Evolutionary conservation across 1,139 yeast genomes (phyloP), one percentile per base, ranked within the genome.

Genomic region (Eremothecium coryli): DNA sequence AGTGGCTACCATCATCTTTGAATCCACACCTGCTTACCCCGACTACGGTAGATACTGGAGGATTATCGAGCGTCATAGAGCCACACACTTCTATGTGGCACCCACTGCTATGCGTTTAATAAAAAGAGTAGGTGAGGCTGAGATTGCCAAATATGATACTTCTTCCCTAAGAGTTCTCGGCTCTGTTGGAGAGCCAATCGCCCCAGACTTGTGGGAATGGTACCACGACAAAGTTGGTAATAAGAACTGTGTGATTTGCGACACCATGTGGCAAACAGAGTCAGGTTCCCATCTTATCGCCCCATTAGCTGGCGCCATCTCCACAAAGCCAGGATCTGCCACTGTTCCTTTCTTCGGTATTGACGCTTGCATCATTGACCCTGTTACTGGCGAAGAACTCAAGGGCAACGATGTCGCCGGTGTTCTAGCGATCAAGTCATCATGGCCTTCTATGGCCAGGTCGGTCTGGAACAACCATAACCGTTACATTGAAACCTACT

Each of bases 381-480:
- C 98, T 33, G 93, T 84, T 26, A 59, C 79, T 25, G 98, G 97
- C 45, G 66, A 71, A 49, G 95, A 85, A 58, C 62, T 86, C 46
- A 60, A 67, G 52, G 95, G 94, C 38, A 85, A 85, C 56, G 95
- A 88, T 50, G 94, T 85, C 39, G 97, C 84, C 64, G 98, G 98
- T 63, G 97, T 90, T 31, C 69, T 90, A 49, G 97, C 95, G 18
- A 71, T 90, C 50, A 79, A 78, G 61, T 68, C 73, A 41, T 71
- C 96, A 29, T 90, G 98, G 98, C 98, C 98, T 43, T 85, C 96
- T 16, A 85, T 90, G 90, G 95, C 97, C 32, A 81, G 98, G 66
- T 73, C 96, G 23, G 95, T 90, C 43, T 86, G 85, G 81, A 80
- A 77, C 54, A 85, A 90, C 65, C 95, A 90, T 65, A 67, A 70